Conservation (phyloP, 495 filamentous ascomycete species). For the Pyronema omphalodes region DNA sequence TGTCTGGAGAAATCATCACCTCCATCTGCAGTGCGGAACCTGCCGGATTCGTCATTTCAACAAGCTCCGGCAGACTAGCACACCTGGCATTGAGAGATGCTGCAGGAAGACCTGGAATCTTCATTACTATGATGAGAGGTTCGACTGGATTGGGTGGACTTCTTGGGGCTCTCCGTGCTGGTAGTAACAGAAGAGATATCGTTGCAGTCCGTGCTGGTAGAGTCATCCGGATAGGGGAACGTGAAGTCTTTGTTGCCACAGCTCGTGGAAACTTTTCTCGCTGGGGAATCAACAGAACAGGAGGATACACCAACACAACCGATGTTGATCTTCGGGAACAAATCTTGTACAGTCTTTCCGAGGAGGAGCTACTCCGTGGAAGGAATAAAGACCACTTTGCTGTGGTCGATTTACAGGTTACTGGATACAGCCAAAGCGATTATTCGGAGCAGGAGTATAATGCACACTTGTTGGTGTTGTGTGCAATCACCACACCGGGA, state of each 20-base stretch:
- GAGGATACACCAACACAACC: conserved; percentile 31
- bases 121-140: conserved; percentile 50
- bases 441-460: not conserved
- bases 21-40: conserved; percentile 67
- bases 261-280: conserved; percentile 53
- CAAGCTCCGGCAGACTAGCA: conserved; percentile 68
- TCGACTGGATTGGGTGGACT: conserved; percentile 60
- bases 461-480: conserved; percentile 17
- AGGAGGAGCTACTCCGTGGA: conserved; percentile 14
- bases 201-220: conserved; percentile 53
- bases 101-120: conserved; percentile 67
- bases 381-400: conserved; percentile 2
- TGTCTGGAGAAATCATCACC: conserved; percentile 56
- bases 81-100: conserved; percentile 68
- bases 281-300: conserved; percentile 77
- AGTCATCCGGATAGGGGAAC: conserved; percentile 57
- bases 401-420: conserved; percentile 1
- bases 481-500: conserved; percentile 9
- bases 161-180: conserved; percentile 47
- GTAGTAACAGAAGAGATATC: conserved; percentile 51
- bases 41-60: conserved; percentile 63
- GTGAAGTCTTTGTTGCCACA: conserved; percentile 62
- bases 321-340: conserved; percentile 26
- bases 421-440: not conserved
- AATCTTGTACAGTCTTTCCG: conserved; percentile 23